Percentiles rank a stretch among this genome's conserved stretches.
These are phyloP conservation scores for Aaosphaeria pasadenensis DNA, from an alignment of 2,329 filamentous ascomycete genomes.

Conservation along the genomic window DNA sequence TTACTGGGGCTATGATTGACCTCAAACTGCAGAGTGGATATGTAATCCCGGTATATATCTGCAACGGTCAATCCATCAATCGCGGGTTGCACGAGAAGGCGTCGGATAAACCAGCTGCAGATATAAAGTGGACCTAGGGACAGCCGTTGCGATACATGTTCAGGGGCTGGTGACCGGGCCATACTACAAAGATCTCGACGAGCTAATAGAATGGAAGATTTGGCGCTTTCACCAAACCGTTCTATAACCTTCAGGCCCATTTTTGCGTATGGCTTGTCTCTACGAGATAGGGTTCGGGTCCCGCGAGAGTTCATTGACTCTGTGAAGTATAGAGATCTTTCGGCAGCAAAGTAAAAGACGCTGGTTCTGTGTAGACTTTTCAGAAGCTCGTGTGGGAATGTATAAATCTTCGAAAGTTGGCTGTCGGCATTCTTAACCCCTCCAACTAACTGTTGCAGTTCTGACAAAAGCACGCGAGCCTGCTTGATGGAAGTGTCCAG, in stretches of 20 bases:
- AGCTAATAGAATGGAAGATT: constrained; percentile 8
- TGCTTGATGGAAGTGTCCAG: constrained; percentile 12
- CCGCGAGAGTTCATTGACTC: too few species aligned
- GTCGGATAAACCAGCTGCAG: constrained; percentile 28
- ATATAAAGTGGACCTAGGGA: constrained; percentile 26
- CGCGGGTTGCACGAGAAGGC: constrained; percentile 26
- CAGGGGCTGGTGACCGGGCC: constrained; percentile 10
- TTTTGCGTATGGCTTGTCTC: constrained; percentile 1
- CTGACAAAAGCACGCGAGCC: constrained; percentile 8
- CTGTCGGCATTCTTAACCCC: constrained; percentile 26
- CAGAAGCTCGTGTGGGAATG: constrained; percentile 17
- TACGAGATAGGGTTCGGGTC: background rate
- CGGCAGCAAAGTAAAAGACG: constrained; percentile 23
- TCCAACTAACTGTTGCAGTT: constrained; percentile 18
- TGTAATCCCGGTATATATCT: constrained; percentile 30
- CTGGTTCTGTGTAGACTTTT: constrained; percentile 19
- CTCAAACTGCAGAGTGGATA: constrained; percentile 33
- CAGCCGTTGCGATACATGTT: constrained; percentile 12
- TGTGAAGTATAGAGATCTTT: constrained; percentile 20
- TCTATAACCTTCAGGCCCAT: constrained; percentile 14
- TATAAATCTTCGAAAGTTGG: constrained; percentile 21
- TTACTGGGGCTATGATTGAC: constrained; percentile 32
- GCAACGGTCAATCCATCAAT: constrained; percentile 20
- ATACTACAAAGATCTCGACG: constrained; percentile 26
- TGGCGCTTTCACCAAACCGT: constrained; percentile 14